Percentiles rank a stretch among this genome's conserved stretches.
phyloP scores from a whole-genome alignment of 352 stramenopile genomes.

The Globisporangium paddicum region DNA sequence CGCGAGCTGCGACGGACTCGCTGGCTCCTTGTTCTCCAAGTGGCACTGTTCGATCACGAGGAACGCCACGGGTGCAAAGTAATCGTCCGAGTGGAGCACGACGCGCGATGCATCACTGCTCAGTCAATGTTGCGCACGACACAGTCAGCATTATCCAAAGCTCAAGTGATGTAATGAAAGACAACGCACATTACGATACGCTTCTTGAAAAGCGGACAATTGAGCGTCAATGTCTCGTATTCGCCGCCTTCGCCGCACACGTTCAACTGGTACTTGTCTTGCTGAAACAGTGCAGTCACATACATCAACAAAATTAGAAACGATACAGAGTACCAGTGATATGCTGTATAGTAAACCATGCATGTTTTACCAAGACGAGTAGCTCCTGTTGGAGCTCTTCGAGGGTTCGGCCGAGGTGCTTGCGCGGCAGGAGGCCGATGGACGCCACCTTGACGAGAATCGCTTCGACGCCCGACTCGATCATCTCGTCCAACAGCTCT shows the following conservation, averaged over 20 bases:
- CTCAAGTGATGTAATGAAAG: not conserved
- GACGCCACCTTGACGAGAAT: constrained; percentile 97
- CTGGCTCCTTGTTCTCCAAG: constrained; percentile 81
- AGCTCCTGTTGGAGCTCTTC: constrained; percentile 85
- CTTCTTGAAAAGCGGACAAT: constrained; percentile 95
- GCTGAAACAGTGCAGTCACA: constrained; percentile 24
- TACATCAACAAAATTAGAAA: not conserved
- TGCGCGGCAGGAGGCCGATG: constrained; percentile 87
- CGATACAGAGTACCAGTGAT: not conserved
- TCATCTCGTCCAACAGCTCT: constrained; percentile 93
- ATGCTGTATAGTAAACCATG: too few species aligned
- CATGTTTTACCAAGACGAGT: constrained; percentile 66
- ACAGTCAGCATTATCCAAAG: not conserved
- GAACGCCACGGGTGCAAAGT: constrained; percentile 90
- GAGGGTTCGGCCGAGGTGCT: constrained; percentile 85
- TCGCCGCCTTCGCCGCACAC: constrained; percentile 98
- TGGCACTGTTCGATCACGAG: constrained; percentile 90
- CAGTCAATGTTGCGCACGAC: not conserved
- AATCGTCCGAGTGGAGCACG: constrained; percentile 91
- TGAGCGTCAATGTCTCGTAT: constrained; percentile 99
- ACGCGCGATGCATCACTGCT: constrained; percentile 87
- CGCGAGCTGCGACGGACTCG: constrained; percentile 27
- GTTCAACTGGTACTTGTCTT: constrained; percentile 97
- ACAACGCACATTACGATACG: constrained; percentile 84
- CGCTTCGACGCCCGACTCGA: constrained; percentile 91